Percentiles rank a stretch among this genome's conserved stretches.
Conservation (phyloP, 1,139 yeast species). For the Yamadazyma pseudoaaseri region DNA sequence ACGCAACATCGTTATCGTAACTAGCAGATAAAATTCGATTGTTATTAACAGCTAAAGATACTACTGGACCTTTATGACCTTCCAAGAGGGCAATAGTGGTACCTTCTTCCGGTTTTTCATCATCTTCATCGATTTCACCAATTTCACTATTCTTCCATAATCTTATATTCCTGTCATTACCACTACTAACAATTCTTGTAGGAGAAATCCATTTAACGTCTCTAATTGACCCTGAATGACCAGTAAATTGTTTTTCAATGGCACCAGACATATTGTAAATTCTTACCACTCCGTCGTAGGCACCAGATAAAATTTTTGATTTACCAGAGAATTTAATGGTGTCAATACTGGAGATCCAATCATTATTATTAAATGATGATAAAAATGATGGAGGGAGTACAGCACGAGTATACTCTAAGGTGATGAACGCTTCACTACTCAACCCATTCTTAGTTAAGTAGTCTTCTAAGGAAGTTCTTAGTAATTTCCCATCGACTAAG, state of each 20-base stretch:
- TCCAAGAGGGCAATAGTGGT: slow-evolving; percentile 79
- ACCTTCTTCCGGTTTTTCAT: slow-evolving; percentile 56
- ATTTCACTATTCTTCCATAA: slow-evolving; percentile 71
- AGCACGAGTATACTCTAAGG: slow-evolving; percentile 87
- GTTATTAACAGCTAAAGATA: slow-evolving; percentile 62
- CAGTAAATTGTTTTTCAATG: slow-evolving; percentile 76
- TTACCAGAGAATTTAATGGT: slow-evolving; percentile 39
- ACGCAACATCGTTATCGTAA: slow-evolving; percentile 74
- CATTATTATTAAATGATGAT: slow-evolving; percentile 88
- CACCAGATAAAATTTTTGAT: slow-evolving; percentile 72
- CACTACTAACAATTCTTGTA: slow-evolving; percentile 77
- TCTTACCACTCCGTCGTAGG: slow-evolving; percentile 92
- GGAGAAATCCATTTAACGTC: slow-evolving; percentile 76
- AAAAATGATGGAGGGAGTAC: slow-evolving; percentile 90
- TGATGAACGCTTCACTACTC: slow-evolving; percentile 77
- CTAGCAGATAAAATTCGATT: slow-evolving; percentile 78
- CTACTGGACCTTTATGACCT: slow-evolving; percentile 89
- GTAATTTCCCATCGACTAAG: slow-evolving; percentile 76
- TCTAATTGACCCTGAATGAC: slow-evolving; percentile 85
- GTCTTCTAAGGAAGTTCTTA: slow-evolving; percentile 76
- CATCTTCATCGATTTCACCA: slow-evolving; percentile 20
- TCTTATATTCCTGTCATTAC: slow-evolving; percentile 86
- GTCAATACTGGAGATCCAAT: slow-evolving; percentile 88
- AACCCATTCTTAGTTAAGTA: slow-evolving; percentile 75
- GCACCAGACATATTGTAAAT: slow-evolving; percentile 85